A percentile compares a stretch with the other conserved stretches of the same genome.
Evolutionary conservation across 192 early-diverging fungal species (phyloP).

Genomic region (Glomus cerebriforme): DNA sequence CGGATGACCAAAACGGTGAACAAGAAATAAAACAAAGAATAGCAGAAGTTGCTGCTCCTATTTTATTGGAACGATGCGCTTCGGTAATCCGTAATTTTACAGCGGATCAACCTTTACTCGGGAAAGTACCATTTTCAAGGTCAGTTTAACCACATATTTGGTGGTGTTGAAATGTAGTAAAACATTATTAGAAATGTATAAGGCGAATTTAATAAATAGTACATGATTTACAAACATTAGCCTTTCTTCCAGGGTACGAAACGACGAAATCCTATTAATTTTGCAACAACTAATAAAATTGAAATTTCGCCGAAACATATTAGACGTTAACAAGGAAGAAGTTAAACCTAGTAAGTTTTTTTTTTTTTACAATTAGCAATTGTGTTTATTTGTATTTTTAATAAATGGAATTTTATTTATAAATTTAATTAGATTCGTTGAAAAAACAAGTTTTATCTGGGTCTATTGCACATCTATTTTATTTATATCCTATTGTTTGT

Average conservation of each 20-base stretch:
- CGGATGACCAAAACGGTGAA: slow-evolving; percentile 43
- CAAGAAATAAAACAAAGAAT: slow-evolving; percentile 54
- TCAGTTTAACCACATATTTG: slow-evolving; percentile 39
- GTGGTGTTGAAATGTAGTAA: too few species aligned
- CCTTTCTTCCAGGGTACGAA: slow-evolving; percentile 51
- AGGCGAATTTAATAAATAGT: slow-evolving; percentile 17
- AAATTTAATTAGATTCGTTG: not conserved
- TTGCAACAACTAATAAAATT: slow-evolving; percentile 53
- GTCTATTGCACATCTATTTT: slow-evolving; percentile 66
- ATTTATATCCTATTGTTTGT: slow-evolving; percentile 66
- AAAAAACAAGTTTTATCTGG: slow-evolving; percentile 59
- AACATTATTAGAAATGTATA: slow-evolving; percentile 25
- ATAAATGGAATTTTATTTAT: not conserved
- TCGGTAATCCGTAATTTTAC: slow-evolving; percentile 60
- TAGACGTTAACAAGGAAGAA: slow-evolving; percentile 41
- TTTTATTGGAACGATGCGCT: slow-evolving; percentile 65
- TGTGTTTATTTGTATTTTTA: not conserved
- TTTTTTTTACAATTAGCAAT: slow-evolving; percentile 5
- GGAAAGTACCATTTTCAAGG: slow-evolving; percentile 71
- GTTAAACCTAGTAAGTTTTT: slow-evolving; percentile 41
- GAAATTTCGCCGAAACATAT: slow-evolving; percentile 48
- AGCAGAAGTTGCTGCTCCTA: slow-evolving; percentile 60
- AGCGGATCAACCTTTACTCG: slow-evolving; percentile 65
- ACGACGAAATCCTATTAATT: slow-evolving; percentile 60
- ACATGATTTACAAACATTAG: slow-evolving; percentile 29